A percentile compares a stretch with the other conserved stretches of the same genome.
Conservation (phyloP, 2,329 filamentous ascomycete genomes). For the Lachnum nothofagi region DNA sequence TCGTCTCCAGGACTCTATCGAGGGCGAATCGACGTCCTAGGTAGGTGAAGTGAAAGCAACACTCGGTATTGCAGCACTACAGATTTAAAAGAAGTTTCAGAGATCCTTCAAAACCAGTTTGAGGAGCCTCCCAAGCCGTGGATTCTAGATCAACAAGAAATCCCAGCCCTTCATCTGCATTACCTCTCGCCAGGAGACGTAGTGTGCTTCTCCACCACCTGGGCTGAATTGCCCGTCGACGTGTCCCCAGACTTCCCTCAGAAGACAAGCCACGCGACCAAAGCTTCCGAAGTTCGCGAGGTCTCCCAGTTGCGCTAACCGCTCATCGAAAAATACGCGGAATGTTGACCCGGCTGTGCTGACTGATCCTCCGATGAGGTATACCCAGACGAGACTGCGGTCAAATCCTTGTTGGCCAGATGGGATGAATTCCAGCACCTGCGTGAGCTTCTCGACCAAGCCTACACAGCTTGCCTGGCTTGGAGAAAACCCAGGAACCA, state of each 20-base stretch:
- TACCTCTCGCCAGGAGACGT: constrained; percentile 89
- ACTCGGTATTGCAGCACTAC: constrained; percentile 16
- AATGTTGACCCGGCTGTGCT: constrained; percentile 69
- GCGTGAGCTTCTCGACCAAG: constrained; percentile 72
- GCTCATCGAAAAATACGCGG: constrained; percentile 71
- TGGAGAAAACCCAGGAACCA: constrained; percentile 83
- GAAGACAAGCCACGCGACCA: constrained; percentile 70
- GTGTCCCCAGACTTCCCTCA: constrained; percentile 75
- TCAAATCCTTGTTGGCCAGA: constrained; percentile 78
- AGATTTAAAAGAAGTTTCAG: constrained; percentile 19
- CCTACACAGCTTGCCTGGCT: constrained; percentile 67
- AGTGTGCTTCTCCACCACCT: constrained; percentile 45
- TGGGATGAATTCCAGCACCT: constrained; percentile 75
- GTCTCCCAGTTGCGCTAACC: constrained; percentile 69
- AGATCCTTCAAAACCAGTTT: constrained; percentile 20
- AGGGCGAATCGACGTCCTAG: constrained; percentile 20
- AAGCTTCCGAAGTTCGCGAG: constrained; percentile 78
- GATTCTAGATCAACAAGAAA: constrained; percentile 72
- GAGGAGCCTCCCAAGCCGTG: constrained; percentile 10
- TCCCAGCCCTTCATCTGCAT: constrained; percentile 92
- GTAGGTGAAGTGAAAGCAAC: constrained; percentile 19
- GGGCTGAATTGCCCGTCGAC: constrained; percentile 53
- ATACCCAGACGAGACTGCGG: constrained; percentile 86
- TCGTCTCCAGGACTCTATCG: constrained; percentile 16
- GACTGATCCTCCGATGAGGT: constrained; percentile 78